Base-by-base conservation (phyloP, 1,284 basidiomycete species). In the Moniliophthora roreri region DNA sequence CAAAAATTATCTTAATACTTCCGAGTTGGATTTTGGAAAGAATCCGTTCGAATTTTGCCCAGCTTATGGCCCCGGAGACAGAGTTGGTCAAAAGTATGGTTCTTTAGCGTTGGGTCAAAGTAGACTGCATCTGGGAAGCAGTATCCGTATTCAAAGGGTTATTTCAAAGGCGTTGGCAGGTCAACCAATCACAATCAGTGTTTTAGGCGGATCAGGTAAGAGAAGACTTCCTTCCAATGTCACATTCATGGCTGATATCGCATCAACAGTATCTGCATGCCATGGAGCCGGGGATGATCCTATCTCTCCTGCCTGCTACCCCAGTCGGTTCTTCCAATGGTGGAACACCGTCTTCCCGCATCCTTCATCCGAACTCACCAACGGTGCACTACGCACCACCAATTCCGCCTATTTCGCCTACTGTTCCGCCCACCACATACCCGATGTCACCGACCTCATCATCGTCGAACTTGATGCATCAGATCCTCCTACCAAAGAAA, bases 291-390 rank as follows among this genome's bases (percentile, higher is more conserved):
- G 95, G 11, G 90, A 95, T 61, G 91, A 96, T 68, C 93, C 92
- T 3, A 78, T 97, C 52, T 85, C 93, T 0, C 79, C 91, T 0
- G 76, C 74, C 59, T 96, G 95, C 69, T 98, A 95, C 69, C 94
- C 95, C 1, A 85, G 91, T 36, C 82, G 83, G 38, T 91, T 98
- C 74, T 97, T 97, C 76, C 78, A 87, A 54, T 98, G 95, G 95
- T 95, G 94, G 89, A 93, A 95, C 71, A 81, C 79, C 49, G 82
- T 97, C 15, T 98, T 98, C 73, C 95, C 95, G 1, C 91, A 98
- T 70, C 94, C 94, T 0, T 91, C 90, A 2, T 93, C 93, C 7
- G 94, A 97, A 69, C 81, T 98, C 59, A 98, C 95, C 13, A 97
- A 97, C 68, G 95, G 95, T 28, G 95, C 95, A 2, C 88, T 94